Conservation (phyloP, 1,284 basidiomycete species). For the Cerioporus squamosus region DNA sequence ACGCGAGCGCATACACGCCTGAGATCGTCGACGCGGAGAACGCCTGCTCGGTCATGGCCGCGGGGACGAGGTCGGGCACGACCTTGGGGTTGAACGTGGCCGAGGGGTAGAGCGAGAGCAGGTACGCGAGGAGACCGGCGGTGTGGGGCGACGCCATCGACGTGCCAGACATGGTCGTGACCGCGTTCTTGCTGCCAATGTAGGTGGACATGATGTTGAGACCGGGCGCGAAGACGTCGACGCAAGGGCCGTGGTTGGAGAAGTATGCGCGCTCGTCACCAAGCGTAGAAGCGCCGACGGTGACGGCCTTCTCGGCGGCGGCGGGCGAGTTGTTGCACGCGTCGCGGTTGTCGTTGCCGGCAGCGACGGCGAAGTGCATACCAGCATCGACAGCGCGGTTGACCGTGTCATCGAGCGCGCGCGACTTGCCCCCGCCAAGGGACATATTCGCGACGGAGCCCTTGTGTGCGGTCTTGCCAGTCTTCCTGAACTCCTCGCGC, state of each 20-base stretch:
- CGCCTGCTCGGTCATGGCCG: constrained; percentile 21
- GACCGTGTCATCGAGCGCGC: constrained; percentile 84
- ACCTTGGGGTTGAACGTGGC: constrained; percentile 50
- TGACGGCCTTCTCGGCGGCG: constrained; percentile 67
- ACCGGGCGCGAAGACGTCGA: constrained; percentile 79
- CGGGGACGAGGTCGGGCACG: constrained; percentile 34
- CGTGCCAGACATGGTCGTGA: constrained; percentile 69
- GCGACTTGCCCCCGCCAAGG: constrained; percentile 95
- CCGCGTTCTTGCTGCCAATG: constrained; percentile 59
- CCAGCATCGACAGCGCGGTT: constrained; percentile 85
- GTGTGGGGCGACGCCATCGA: constrained; percentile 64
- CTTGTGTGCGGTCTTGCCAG: constrained; percentile 56
- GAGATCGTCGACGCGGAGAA: constrained; percentile 27
- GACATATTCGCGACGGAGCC: constrained; percentile 99
- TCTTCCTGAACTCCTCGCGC: constrained; percentile 61
- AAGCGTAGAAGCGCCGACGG: constrained; percentile 77
- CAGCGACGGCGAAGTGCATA: constrained; percentile 95
- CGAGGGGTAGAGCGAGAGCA: constrained; percentile 67
- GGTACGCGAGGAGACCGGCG: constrained; percentile 74
- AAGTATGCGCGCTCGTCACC: constrained; percentile 79
- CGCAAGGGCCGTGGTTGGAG: constrained; percentile 73
- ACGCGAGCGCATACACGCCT: constrained; percentile 56
- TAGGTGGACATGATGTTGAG: constrained; percentile 72
- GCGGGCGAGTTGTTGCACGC: constrained; percentile 78
- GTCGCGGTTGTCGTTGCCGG: constrained; percentile 61